Conservation (phyloP, 306 rosid species). For the Hylodesmum podocarpum region DNA sequence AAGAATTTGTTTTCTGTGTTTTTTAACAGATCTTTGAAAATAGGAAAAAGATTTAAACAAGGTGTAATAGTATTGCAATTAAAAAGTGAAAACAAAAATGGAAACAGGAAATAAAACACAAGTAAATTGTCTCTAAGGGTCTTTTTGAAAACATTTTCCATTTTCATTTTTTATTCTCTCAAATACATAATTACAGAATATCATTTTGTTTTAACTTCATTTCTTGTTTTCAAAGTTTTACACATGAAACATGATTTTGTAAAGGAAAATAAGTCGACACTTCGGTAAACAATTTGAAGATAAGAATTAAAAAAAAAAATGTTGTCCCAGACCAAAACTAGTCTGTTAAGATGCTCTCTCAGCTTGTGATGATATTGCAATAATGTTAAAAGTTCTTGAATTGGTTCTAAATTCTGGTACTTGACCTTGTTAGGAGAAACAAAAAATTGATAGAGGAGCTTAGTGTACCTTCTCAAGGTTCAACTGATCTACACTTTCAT, state of each 20-base stretch:
- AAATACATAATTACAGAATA: no score
- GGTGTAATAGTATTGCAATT: no score
- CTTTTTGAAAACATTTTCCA: no score
- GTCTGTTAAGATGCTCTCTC: not conserved
- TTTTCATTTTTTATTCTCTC: not conserved
- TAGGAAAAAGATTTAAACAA: no score
- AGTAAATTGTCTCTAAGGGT: no score
- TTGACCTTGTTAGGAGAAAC: conserved; percentile 30
- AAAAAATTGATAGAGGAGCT: conserved; percentile 23
- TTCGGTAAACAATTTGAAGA: not conserved
- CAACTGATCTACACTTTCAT: conserved; percentile 18
- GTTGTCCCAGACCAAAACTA: not conserved
- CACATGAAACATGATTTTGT: no score
- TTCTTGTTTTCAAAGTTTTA: not conserved
- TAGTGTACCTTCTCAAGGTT: conserved; percentile 4
- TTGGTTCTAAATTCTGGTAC: not conserved
- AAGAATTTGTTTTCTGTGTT: no score
- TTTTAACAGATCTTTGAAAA: no score
- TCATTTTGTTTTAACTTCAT: not conserved
- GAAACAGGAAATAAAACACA: no score
- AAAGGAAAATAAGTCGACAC: not conserved
- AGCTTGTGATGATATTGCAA: not conserved
- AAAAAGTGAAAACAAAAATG: no score
- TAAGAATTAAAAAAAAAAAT: not conserved
- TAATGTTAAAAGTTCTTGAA: not conserved